A percentile compares a stretch with the other conserved stretches of the same genome.
Evolutionary conservation across 129 eudicot species (phyloP).

Genomic region (Escallonia herrerae): DNA sequence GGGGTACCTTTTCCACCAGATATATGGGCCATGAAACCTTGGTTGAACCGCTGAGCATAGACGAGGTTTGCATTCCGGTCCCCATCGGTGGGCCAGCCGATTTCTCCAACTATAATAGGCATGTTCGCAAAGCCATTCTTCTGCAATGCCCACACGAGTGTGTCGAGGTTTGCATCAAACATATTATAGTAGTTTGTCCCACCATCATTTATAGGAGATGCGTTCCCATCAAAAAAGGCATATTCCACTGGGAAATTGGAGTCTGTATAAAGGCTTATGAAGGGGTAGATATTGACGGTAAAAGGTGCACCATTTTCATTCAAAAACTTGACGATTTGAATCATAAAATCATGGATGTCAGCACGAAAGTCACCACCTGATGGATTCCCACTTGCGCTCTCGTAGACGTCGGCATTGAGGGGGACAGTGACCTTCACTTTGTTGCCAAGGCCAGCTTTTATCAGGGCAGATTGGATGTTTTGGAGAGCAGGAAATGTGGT

Average conservation of each 20-base stretch:
- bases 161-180: constrained; percentile 87
- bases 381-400: constrained; percentile 38
- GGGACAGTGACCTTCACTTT: constrained; percentile 75
- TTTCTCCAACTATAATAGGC: constrained; percentile 77
- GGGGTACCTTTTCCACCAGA: constrained; percentile 70
- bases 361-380: constrained; percentile 76
- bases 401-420: constrained; percentile 84
- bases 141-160: constrained; percentile 79
- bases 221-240: constrained; percentile 54
- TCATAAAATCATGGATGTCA: constrained; percentile 63
- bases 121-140: constrained; percentile 57
- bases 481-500: constrained; percentile 64
- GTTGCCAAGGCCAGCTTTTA: constrained; percentile 59
- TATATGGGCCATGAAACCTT: constrained; percentile 61
- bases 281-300: constrained; percentile 92
- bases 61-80: constrained; percentile 47
- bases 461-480: constrained; percentile 76
- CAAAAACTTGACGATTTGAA: constrained; percentile 56
- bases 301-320: constrained; percentile 58
- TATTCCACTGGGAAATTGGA: constrained; percentile 74
- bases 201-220: constrained; percentile 57
- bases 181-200: constrained; percentile 61
- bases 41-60: constrained; percentile 75
- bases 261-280: constrained; percentile 77
- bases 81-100: constrained; percentile 99